Percentiles rank a stretch among this genome's conserved stretches.
Conservation (phyloP, 164 flowering plant species). For the Chimonanthus praecox region DNA sequence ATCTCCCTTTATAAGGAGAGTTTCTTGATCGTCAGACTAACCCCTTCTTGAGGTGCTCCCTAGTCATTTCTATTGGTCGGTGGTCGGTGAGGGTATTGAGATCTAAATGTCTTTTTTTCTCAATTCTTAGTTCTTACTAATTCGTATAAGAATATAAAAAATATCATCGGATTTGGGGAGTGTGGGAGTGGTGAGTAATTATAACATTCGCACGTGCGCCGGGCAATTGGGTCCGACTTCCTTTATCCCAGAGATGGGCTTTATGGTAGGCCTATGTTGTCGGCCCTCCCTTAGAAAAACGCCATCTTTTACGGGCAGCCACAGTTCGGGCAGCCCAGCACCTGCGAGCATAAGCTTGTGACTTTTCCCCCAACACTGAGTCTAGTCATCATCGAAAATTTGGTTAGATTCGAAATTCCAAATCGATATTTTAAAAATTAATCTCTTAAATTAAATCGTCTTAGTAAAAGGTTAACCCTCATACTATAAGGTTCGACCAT, state of each 20-base stretch:
- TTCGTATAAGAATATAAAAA: slow-evolving; percentile 7
- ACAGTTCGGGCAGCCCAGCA: slow-evolving; percentile 28
- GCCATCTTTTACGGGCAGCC: slow-evolving; percentile 10
- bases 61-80: background rate
- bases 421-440: no score
- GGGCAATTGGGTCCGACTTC: background rate
- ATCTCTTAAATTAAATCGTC: no score
- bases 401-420: no score
- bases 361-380: background rate
- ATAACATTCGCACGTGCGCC: slow-evolving; percentile 45
- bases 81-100: slow-evolving; percentile 33
- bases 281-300: slow-evolving; percentile 21
- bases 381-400: background rate
- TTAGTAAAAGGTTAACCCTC: background rate
- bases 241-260: slow-evolving; percentile 9
- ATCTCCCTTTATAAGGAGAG: no score
- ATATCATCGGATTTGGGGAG: background rate
- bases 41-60: background rate
- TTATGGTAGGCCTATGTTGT: slow-evolving; percentile 43
- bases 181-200: slow-evolving; percentile 29
- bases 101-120: slow-evolving; percentile 26
- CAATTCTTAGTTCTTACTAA: slow-evolving; percentile 2
- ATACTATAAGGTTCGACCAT: background rate
- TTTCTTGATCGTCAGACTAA: background rate
- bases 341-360: slow-evolving; percentile 23